Percentiles rank a stretch among this genome's conserved stretches.
phyloP scores from a whole-genome alignment of 805 yeast genomes.

The Kuraishia piskuri region DNA sequence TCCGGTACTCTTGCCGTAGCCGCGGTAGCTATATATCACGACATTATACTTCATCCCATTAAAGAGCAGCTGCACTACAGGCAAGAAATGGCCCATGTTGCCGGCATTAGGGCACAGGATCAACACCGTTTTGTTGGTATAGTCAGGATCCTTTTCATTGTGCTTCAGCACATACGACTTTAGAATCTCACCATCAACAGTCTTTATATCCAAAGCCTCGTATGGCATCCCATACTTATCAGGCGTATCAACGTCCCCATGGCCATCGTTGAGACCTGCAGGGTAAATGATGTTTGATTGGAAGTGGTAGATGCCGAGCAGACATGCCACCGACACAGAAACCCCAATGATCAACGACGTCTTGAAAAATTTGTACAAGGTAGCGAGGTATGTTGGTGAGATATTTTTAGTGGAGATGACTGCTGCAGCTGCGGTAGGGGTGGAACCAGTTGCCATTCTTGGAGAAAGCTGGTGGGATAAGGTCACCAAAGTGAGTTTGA shows the following conservation, averaged over 20 bases:
- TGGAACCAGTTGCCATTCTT: background rate
- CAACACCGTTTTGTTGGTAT: conserved; percentile 59
- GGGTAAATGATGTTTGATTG: conserved; percentile 79
- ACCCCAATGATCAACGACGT: conserved; percentile 34
- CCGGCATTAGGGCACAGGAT: conserved; percentile 92
- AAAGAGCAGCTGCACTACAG: conserved; percentile 67
- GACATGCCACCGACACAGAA: conserved; percentile 32
- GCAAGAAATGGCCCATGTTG: conserved; percentile 85
- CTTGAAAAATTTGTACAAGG: conserved; percentile 14
- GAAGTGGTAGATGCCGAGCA: conserved; percentile 47
- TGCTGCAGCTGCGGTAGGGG: background rate
- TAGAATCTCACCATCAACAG: conserved; percentile 62
- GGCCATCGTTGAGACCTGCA: conserved; percentile 66
- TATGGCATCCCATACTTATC: conserved; percentile 57
- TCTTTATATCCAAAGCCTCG: conserved; percentile 49
- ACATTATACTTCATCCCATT: conserved; percentile 62
- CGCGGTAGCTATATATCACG: conserved; percentile 80
- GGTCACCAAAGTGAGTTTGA: too few species aligned
- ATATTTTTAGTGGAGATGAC: background rate
- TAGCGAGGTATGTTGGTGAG: background rate
- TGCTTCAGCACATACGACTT: conserved; percentile 58
- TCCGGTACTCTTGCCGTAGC: conserved; percentile 82
- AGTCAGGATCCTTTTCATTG: conserved; percentile 25
- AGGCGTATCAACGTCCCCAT: conserved; percentile 70
- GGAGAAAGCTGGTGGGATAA: too few species aligned